Percentiles rank a stretch among this genome's conserved stretches.
These are phyloP conservation scores for Termitomyces sp. DNA, from an alignment of 768 basidiomycete genomes.

Conservation along the genomic window DNA sequence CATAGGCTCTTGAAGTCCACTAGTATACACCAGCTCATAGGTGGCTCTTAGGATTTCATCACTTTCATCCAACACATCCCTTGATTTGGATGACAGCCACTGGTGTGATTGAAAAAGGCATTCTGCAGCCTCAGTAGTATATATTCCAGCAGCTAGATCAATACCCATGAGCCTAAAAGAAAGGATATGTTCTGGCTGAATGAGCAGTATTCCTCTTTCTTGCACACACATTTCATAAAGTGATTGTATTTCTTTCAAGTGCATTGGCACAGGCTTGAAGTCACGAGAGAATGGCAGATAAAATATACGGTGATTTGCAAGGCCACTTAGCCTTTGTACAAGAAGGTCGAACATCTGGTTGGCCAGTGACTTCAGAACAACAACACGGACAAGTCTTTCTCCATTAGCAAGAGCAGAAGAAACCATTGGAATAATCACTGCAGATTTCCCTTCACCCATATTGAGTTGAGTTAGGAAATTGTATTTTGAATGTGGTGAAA, in stretches of 20 bases:
- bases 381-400: conserved; percentile 36
- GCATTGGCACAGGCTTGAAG: conserved; percentile 13
- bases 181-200: conserved; percentile 49
- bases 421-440: conserved; percentile 44
- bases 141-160: conserved; percentile 19
- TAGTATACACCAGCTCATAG: conserved; percentile 44
- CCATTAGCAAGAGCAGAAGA: conserved; percentile 35
- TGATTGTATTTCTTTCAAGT: conserved; percentile 18
- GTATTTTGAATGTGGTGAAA: conserved; percentile 23
- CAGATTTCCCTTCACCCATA: conserved; percentile 55
- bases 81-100: conserved; percentile 21
- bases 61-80: conserved; percentile 41
- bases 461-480: conserved; percentile 46
- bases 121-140: conserved; percentile 5
- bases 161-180: conserved; percentile 44
- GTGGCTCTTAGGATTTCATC: conserved; percentile 41
- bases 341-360: conserved; percentile 47
- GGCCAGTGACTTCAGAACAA: conserved; percentile 43
- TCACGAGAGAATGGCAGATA: conserved; percentile 45
- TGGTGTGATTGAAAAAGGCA: conserved; percentile 19
- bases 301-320: conserved; percentile 41
- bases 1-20: conserved; percentile 28
- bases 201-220: conserved; percentile 36
- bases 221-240: conserved; percentile 33
- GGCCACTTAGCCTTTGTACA: conserved; percentile 33